phyloP scores from a whole-genome alignment of 1,139 yeast genomes.

The Yamadazyma atmosphaerica region DNA sequence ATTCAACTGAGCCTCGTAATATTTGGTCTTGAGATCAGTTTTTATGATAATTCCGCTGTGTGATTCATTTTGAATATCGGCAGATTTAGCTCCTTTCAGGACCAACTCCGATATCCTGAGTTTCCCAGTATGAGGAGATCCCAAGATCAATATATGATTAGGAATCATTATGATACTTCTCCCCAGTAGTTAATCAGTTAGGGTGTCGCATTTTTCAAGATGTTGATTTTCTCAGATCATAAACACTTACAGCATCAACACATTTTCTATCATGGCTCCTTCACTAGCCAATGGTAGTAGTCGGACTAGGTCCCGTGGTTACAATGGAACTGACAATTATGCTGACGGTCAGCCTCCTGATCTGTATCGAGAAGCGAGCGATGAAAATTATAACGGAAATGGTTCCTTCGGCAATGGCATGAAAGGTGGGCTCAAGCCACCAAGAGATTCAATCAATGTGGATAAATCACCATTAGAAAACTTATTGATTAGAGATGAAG shows the following conservation, averaged over 20 bases:
- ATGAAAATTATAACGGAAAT: background rate
- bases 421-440: constrained; percentile 2
- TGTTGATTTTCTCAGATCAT: constrained; percentile 2
- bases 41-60: constrained; percentile 42
- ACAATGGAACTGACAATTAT: too few relatives aligned
- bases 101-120: constrained; percentile 27
- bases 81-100: constrained; percentile 10
- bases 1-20: constrained; percentile 30
- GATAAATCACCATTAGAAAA: constrained; percentile 42
- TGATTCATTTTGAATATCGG: constrained; percentile 15
- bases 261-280: constrained; percentile 10
- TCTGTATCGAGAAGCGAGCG: background rate
- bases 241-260: background rate
- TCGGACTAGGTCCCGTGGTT: background rate
- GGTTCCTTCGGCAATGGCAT: constrained; percentile 5
- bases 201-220: background rate
- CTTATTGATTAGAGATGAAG: constrained; percentile 44
- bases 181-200: background rate
- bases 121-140: constrained; percentile 41
- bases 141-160: constrained; percentile 40
- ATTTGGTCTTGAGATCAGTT: constrained; percentile 30
- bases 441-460: constrained; percentile 4
- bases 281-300: constrained; percentile 7
- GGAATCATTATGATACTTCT: constrained; percentile 20
- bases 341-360: background rate